Evolutionary conservation across 306 rosid genomes (phyloP).

Genomic region (Pterocarpus macrocarpus): DNA sequence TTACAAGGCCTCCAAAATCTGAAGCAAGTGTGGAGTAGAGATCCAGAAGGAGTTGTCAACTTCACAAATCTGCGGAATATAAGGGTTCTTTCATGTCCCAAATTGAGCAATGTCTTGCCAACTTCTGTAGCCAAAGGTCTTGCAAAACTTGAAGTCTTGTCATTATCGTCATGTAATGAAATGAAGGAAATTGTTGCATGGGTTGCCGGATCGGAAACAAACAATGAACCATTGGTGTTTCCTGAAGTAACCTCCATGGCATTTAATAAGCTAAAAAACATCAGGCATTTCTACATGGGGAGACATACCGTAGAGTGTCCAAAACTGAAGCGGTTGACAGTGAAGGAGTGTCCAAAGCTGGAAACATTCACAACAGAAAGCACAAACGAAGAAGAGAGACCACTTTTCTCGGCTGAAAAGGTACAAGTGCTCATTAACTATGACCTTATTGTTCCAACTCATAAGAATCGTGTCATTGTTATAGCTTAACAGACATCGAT

Average conservation of each 20-base stretch:
- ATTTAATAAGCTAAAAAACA: background rate
- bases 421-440: slow-evolving; percentile 4
- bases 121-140: slow-evolving; percentile 18
- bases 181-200: background rate
- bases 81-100: background rate
- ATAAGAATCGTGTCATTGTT: background rate
- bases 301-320: slow-evolving; percentile 1
- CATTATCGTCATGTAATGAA: fast-evolving
- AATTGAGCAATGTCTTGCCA: slow-evolving; percentile 28
- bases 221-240: background rate
- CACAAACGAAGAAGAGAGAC: background rate
- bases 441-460: background rate
- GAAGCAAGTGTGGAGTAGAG: slow-evolving; percentile 29
- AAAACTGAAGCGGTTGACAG: slow-evolving; percentile 21
- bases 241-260: background rate
- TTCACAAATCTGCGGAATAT: slow-evolving; percentile 7
- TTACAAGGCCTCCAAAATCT: background rate
- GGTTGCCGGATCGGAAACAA: background rate
- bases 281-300: background rate
- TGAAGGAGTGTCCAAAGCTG: background rate
- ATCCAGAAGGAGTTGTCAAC: slow-evolving; percentile 16
- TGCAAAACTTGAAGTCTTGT: background rate
- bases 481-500: background rate
- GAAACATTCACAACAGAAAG: background rate
- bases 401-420: background rate